Evolutionary conservation across 352 stramenopile species (phyloP).

Genomic region (Ochromonadaceae sp.): DNA sequence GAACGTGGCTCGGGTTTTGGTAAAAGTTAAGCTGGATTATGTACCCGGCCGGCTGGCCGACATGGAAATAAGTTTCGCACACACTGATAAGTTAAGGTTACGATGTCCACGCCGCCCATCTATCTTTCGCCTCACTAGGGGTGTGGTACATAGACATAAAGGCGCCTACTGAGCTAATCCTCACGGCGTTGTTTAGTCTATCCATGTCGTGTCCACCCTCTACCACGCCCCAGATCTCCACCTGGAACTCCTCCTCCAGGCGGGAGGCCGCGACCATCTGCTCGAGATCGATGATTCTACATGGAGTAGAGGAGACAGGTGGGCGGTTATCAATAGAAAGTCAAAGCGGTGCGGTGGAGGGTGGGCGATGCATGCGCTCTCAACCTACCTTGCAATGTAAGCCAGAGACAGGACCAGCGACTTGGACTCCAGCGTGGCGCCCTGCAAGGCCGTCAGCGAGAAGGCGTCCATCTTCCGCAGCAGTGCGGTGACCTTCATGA

Average conservation of each 20-base stretch:
- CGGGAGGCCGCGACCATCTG: conserved; percentile 42
- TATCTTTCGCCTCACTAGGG: no score
- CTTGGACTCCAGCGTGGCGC: conserved; percentile 48
- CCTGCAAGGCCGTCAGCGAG: conserved; percentile 46
- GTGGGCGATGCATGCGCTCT: no score
- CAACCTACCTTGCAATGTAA: not conserved
- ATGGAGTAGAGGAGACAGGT: conserved; percentile 1
- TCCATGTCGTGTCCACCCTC: conserved; percentile 72
- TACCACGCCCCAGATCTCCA: conserved; percentile 65
- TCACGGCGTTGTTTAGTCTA: conserved; percentile 45
- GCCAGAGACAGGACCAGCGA: conserved; percentile 51
- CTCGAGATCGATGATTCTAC: not conserved
- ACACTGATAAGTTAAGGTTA: no score
- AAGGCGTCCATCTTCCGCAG: conserved; percentile 46
- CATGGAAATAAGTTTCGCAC: no score
- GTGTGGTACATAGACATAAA: conserved; percentile 7
- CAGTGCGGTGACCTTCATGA: conserved; percentile 34
- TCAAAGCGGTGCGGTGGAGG: no score
- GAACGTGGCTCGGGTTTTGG: no score
- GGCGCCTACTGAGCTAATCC: conserved; percentile 34
- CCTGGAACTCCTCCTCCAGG: conserved; percentile 71
- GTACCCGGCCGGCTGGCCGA: no score
- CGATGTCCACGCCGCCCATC: no score
- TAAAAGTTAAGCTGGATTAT: no score
- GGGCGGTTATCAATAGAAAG: no score